These are phyloP conservation scores for Yamadazyma friedrichii DNA, from an alignment of 1,139 yeast species.

Conservation along the genomic window DNA sequence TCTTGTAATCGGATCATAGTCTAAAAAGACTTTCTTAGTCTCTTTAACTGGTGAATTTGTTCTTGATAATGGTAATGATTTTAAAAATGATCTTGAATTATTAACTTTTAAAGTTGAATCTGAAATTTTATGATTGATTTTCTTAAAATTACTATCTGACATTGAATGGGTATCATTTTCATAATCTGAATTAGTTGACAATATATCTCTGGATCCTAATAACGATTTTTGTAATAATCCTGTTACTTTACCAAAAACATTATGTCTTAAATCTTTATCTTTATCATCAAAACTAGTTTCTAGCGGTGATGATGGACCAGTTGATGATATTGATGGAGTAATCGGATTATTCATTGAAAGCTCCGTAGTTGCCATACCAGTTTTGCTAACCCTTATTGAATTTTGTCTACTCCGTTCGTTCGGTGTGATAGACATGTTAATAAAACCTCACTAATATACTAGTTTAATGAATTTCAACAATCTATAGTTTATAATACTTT, in stretches of 20 bases:
- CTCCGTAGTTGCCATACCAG: conserved; percentile 15
- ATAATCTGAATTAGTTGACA: conserved; percentile 10
- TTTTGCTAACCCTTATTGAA: conserved; percentile 10
- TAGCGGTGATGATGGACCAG: conserved; percentile 4
- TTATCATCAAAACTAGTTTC: conserved; percentile 6
- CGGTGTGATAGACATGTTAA: conserved; percentile 4
- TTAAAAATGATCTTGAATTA: conserved; percentile 1
- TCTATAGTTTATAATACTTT: not conserved
- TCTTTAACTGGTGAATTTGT: conserved; percentile 59
- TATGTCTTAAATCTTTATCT: conserved; percentile 21
- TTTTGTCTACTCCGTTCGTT: conserved; percentile 12
- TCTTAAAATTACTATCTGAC: not conserved
- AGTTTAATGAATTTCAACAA: too few relatives aligned
- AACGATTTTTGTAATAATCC: conserved; percentile 28
- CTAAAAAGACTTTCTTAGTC: conserved; percentile 76
- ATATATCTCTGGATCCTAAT: conserved; percentile 13
- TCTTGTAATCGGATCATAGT: conserved; percentile 84
- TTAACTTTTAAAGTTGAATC: conserved; percentile 12
- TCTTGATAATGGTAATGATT: conserved; percentile 13
- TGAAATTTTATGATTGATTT: conserved; percentile 10
- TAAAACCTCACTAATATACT: too few relatives aligned
- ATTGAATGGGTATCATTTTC: conserved; percentile 6
- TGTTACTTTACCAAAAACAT: conserved; percentile 32
- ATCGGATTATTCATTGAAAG: conserved; percentile 13
- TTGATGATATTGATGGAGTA: conserved; percentile 11